These are phyloP conservation scores for Sarocladium kiliense DNA, from an alignment of 2,329 filamentous ascomycete genomes.

Conservation along the genomic window DNA sequence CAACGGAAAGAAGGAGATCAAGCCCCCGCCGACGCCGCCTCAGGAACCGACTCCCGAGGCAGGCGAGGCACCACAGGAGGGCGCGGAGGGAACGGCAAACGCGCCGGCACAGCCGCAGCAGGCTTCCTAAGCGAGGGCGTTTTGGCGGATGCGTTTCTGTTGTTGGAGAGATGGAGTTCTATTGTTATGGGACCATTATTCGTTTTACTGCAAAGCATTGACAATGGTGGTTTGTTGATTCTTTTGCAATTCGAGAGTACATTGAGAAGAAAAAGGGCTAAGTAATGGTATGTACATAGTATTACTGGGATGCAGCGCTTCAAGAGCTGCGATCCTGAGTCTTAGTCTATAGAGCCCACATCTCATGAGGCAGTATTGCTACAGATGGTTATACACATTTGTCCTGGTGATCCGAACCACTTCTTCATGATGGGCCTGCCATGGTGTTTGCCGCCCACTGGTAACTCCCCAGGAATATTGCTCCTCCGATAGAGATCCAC, in stretches of 20 bases:
- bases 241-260: background rate
- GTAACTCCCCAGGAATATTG: slow-evolving; percentile 91
- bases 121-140: background rate
- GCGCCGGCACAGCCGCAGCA: background rate
- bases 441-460: slow-evolving; percentile 80
- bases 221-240: background rate
- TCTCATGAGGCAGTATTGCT: background rate
- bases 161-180: background rate
- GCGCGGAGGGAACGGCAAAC: background rate
- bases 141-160: background rate
- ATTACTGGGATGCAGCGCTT: no score
- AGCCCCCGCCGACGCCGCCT: slow-evolving; percentile 16
- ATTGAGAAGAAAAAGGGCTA: background rate
- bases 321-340: background rate
- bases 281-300: no score
- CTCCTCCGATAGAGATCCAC: slow-evolving; percentile 93
- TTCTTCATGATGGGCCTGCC: slow-evolving; percentile 17
- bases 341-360: background rate
- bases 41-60: slow-evolving; percentile 11
- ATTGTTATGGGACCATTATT: background rate
- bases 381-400: background rate
- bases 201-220: background rate
- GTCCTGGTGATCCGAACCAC: background rate
- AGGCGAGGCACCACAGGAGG: background rate
- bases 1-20: slow-evolving; percentile 72